Evolutionary conservation across 176 grass and related monocot genomes (phyloP), one percentile per base, ranked within the genome.

Genomic region (Guadua angustifolia): DNA sequence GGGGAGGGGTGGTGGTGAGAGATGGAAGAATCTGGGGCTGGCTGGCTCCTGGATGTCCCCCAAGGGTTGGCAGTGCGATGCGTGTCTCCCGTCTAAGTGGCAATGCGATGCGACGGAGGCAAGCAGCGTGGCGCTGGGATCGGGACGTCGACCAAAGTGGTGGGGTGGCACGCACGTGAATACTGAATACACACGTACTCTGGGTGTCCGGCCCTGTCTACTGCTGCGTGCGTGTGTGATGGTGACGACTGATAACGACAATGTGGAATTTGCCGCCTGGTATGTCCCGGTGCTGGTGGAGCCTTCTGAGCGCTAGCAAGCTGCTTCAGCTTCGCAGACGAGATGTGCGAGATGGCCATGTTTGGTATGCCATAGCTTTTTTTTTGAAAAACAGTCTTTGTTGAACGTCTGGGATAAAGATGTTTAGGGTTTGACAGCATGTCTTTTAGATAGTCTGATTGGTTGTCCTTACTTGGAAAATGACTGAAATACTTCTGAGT

Each of bases 51-150:
- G 55, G 24, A 5, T 85, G 85, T 75, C 62, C 71, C 71, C 85
- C 26, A 5, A 29, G 63, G 62, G 2, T 72, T 79, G 86, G 80
- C 79, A 78, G 40, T 33, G 73, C 55, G 33, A 32, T 39, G 79
- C 47, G 59, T 88, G 87, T 84, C 57, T 83, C 75, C 87, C 87
- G 72, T 6, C 71, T 5, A 71, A 72, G 84, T 62, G 75, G 66
- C 72, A 84, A 35, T 19, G 71, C 38, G 13, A 15, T 42, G 25
- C 60, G 5, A 9, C 38, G 45, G 78, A 49, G 77, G 43, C 77
- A 4, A 50, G 63, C 55, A 21, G 55, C 18, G 14, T 14, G 15
- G 47, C 14, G 14, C 4, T 17, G 49, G 15, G 49, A 51, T 51
- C 15, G 49, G 14, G 4, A 14, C 49, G 15, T 5, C 15, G 5